Conservation (phyloP, 2,329 filamentous ascomycete genomes). For the Ploettnerulaceae sp. region DNA sequence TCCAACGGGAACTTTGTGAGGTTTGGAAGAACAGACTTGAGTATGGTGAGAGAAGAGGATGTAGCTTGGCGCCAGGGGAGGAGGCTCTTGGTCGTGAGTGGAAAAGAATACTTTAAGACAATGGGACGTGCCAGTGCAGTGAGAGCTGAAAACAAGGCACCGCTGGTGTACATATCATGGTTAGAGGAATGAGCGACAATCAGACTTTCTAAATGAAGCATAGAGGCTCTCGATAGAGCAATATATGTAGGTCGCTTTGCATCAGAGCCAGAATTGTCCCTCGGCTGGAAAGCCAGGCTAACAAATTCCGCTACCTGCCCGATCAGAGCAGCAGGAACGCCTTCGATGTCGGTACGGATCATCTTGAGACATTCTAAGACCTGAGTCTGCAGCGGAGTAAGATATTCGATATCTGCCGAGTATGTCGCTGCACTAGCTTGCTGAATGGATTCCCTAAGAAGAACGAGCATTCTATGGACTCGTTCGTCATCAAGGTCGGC, state of each 20-base stretch:
- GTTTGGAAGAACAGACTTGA: constrained; percentile 60
- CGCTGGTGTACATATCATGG: constrained; percentile 63
- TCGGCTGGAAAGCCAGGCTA: constrained; percentile 57
- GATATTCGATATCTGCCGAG: constrained; percentile 65
- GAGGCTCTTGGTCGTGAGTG: constrained; percentile 62
- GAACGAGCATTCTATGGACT: constrained; percentile 62
- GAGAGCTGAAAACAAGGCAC: constrained; percentile 61
- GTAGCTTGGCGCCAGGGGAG: constrained; percentile 80
- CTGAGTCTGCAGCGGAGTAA: constrained; percentile 67
- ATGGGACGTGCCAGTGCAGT: constrained; percentile 66
- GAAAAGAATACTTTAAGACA: constrained; percentile 73
- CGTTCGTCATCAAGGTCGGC: constrained; percentile 56
- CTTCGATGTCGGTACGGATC: constrained; percentile 60
- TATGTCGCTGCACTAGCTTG: constrained; percentile 64
- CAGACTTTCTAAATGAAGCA: constrained; percentile 61
- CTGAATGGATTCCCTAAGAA: constrained; percentile 67
- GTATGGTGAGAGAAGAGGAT: constrained; percentile 60
- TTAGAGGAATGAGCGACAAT: constrained; percentile 56
- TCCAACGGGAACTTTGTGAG: constrained; percentile 46
- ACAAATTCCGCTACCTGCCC: constrained; percentile 65
- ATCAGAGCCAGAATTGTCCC: constrained; percentile 34
- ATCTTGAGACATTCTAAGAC: constrained; percentile 64
- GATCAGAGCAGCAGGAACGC: constrained; percentile 64
- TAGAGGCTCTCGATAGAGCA: constrained; percentile 79
- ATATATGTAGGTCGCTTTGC: constrained; percentile 70